Evolutionary conservation across 345 rosid genomes (phyloP).

Genomic region (Brassica napus): DNA sequence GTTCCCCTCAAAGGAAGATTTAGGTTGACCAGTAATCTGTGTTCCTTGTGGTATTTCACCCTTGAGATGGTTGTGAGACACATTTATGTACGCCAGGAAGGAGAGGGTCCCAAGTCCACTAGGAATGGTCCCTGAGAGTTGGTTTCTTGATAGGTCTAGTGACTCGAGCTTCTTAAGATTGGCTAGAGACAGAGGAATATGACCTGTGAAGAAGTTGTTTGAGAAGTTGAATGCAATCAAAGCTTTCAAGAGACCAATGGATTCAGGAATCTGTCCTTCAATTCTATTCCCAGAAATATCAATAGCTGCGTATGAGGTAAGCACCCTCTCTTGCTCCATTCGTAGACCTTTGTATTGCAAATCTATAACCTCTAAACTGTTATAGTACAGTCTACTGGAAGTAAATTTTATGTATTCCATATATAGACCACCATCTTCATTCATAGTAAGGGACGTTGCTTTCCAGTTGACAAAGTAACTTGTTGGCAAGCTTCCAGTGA

Average conservation of each 20-base stretch:
- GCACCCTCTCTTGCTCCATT: neutral
- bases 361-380: neutral
- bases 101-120: neutral
- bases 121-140: neutral
- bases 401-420: neutral
- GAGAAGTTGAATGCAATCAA: neutral
- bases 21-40: neutral
- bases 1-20: neutral
- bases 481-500: constrained; percentile 15
- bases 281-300: neutral
- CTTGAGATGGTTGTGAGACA: neutral
- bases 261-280: neutral
- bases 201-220: neutral
- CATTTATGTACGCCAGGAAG: neutral
- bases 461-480: neutral
- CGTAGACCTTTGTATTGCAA: neutral
- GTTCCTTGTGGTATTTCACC: neutral
- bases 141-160: neutral
- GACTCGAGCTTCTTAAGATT: neutral
- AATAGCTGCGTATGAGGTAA: neutral
- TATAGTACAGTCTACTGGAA: too few relatives aligned
- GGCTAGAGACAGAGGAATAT: neutral
- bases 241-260: neutral
- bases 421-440: neutral
- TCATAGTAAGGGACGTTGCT: neutral